Conservation (phyloP, 305 asterid genomes). For the Ajuga reptans region DNA sequence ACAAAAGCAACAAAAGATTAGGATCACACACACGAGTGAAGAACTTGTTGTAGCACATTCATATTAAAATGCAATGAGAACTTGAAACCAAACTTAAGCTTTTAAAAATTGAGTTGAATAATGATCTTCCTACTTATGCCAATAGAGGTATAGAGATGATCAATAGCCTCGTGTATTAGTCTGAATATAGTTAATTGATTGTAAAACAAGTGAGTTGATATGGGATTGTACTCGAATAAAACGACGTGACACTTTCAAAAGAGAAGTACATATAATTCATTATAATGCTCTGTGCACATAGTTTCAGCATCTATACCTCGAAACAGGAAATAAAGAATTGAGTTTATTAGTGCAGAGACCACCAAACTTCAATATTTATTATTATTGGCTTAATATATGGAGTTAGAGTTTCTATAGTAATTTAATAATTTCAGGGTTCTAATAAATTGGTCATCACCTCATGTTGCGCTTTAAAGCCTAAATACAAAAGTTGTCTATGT, state of each 20-base stretch:
- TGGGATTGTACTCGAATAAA: not conserved
- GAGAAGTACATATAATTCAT: not conserved
- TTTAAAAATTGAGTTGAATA: not conserved
- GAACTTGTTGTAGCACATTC: not conserved
- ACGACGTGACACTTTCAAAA: not conserved
- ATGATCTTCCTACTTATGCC: not conserved
- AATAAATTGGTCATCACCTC: not conserved
- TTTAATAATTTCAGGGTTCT: not conserved
- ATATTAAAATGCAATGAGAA: slow-evolving; percentile 7
- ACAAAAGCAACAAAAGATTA: slow-evolving; percentile 11
- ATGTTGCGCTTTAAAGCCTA: not conserved
- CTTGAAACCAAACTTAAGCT: not conserved
- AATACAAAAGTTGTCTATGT: not conserved
- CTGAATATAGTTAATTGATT: not conserved
- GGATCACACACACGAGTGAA: slow-evolving; percentile 13
- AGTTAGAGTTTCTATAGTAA: not conserved
- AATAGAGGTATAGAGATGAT: slow-evolving; percentile 1
- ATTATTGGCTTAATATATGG: not conserved
- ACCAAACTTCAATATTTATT: not conserved
- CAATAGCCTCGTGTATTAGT: not conserved
- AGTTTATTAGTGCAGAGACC: not conserved
- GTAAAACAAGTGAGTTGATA: not conserved
- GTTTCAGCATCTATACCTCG: not conserved
- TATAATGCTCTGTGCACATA: not conserved
- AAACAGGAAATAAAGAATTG: not conserved